Conservation (phyloP, 176 grass and related monocot genomes). For the Aegilops tauschii region DNA sequence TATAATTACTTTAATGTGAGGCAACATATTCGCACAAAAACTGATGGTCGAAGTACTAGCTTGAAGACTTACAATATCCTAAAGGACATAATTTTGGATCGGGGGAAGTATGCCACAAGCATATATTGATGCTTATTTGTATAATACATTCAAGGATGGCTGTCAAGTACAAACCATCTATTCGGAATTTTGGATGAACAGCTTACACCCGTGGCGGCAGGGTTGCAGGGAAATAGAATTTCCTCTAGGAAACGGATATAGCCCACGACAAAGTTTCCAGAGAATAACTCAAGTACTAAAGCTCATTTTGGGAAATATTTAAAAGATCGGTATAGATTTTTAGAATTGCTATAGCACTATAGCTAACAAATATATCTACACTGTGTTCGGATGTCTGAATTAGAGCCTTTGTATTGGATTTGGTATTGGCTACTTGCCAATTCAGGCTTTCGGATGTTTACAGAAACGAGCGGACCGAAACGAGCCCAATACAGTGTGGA, state of each 20-base stretch:
- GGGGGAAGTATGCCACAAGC: neutral
- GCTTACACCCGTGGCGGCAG: neutral
- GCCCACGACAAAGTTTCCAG: neutral
- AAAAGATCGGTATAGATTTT: no score
- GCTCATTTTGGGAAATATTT: neutral
- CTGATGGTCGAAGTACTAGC: neutral
- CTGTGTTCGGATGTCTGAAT: no score
- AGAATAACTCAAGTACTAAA: neutral
- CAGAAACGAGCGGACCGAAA: no score
- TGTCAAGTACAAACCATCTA: neutral
- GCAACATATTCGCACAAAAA: neutral
- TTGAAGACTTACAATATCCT: neutral
- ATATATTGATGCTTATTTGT: slow-evolving; percentile 9
- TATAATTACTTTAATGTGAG: neutral
- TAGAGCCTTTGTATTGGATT: no score
- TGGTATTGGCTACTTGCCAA: no score
- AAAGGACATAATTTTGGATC: neutral
- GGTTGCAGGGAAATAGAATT: neutral
- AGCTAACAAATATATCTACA: neutral
- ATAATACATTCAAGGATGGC: neutral
- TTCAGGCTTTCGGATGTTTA: no score
- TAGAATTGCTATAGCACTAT: neutral
- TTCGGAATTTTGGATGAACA: slow-evolving; percentile 7
- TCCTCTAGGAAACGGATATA: neutral
- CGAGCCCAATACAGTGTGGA: no score